A percentile compares a stretch with the other conserved stretches of the same genome.
Conservation (phyloP, 2,329 filamentous ascomycete genomes). For the Huntiella moniliformis region DNA sequence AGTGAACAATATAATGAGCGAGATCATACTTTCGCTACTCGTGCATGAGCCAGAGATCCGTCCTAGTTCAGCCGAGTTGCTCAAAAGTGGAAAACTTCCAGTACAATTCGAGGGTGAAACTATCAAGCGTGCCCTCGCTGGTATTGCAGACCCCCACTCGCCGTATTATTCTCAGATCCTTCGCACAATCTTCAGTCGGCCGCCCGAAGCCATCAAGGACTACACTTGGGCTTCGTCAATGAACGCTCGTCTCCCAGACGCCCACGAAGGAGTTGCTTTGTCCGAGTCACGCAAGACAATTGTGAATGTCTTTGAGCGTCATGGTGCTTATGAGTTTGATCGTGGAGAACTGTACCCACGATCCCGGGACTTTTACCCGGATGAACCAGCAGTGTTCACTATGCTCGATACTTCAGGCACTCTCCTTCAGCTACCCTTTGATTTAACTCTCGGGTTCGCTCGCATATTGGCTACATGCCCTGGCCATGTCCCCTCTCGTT, state of each 20-base stretch:
- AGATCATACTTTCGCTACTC: slow-evolving; percentile 62
- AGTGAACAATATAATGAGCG: slow-evolving; percentile 52
- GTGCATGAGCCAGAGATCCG: slow-evolving; percentile 67
- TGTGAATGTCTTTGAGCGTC: slow-evolving; percentile 62
- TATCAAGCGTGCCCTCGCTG: slow-evolving; percentile 63
- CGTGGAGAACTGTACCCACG: slow-evolving; percentile 64
- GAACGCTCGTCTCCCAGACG: slow-evolving; percentile 31
- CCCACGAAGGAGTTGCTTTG: slow-evolving; percentile 42
- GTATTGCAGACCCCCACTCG: slow-evolving; percentile 63
- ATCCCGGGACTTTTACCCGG: slow-evolving; percentile 53
- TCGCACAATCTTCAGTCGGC: slow-evolving; percentile 61
- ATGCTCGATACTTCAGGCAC: slow-evolving; percentile 69
- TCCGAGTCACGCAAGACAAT: slow-evolving; percentile 57
- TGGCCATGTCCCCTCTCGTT: slow-evolving; percentile 45
- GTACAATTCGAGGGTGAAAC: slow-evolving; percentile 86
- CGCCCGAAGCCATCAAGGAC: slow-evolving; percentile 62
- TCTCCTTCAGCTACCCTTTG: slow-evolving; percentile 85
- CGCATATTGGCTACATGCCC: slow-evolving; percentile 58
- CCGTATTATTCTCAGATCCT: slow-evolving; percentile 83
- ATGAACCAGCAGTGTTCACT: slow-evolving; percentile 46
- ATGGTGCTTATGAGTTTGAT: slow-evolving; percentile 70
- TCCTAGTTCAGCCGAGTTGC: slow-evolving; percentile 62
- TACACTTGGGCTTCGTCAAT: slow-evolving; percentile 56
- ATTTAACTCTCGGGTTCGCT: slow-evolving; percentile 77
- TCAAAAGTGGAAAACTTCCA: slow-evolving; percentile 72